Evolutionary conservation across 2,329 filamentous ascomycete genomes (phyloP).

Genomic region (Nigrospora sphaerica): DNA sequence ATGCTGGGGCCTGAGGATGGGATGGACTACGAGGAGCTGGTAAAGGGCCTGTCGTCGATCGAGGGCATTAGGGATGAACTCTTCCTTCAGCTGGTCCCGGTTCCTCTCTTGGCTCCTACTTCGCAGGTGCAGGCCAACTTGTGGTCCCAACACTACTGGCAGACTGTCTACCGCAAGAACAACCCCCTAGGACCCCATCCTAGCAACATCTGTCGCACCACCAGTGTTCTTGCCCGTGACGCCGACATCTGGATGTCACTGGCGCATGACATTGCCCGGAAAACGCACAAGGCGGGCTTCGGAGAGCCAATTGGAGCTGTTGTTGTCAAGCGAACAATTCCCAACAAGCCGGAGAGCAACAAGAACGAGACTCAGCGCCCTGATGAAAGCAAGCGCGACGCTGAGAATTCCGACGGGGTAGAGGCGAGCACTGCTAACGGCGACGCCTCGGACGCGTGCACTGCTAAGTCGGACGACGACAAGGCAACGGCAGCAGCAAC

Average conservation of each 20-base stretch:
- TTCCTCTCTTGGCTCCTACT: constrained; percentile 68
- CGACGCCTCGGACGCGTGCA: neutral
- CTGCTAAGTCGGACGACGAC: constrained; percentile 1
- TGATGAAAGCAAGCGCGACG: constrained; percentile 24
- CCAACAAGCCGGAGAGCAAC: constrained; percentile 8
- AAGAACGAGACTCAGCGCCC: constrained; percentile 18
- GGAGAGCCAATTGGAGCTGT: constrained; percentile 70
- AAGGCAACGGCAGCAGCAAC: constrained; percentile 3
- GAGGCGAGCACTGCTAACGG: constrained; percentile 1
- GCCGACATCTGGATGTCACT: constrained; percentile 61
- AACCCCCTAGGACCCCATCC: constrained; percentile 83
- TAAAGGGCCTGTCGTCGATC: constrained; percentile 35
- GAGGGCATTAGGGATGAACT: constrained; percentile 45
- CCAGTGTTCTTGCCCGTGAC: constrained; percentile 59
- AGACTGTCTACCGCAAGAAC: constrained; percentile 77
- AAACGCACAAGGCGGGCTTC: constrained; percentile 48
- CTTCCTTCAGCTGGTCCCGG: constrained; percentile 56
- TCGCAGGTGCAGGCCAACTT: constrained; percentile 66
- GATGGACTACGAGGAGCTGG: constrained; percentile 47
- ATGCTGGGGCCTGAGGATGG: constrained; percentile 44
- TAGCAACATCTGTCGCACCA: constrained; percentile 62
- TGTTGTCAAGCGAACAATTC: constrained; percentile 55
- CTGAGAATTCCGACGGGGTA: constrained; percentile 2
- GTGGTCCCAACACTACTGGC: constrained; percentile 77
- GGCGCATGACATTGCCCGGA: constrained; percentile 55